Evolutionary conservation across 441 rosid species (phyloP).

Genomic region (Corymbia citriodora): DNA sequence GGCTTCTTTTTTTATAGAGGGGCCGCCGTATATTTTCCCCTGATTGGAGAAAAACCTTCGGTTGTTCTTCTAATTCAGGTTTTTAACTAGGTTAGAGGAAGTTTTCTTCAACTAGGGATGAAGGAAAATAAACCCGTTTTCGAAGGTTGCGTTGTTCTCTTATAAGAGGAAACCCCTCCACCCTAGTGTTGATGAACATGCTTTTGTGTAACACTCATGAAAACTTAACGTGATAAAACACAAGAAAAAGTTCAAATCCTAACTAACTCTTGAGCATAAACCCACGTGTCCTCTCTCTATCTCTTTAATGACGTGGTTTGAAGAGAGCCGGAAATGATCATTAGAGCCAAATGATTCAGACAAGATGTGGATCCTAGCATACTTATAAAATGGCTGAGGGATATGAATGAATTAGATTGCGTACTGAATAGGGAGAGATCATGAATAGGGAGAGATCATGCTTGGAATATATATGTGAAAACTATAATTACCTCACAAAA

Average conservation of each 20-base stretch:
- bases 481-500: background rate
- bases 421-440: background rate
- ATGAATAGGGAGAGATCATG: background rate
- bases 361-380: background rate
- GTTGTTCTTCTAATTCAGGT: background rate
- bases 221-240: background rate
- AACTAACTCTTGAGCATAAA: background rate
- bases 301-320: background rate
- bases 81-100: background rate
- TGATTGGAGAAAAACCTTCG: background rate
- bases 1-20: background rate
- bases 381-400: background rate
- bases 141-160: background rate
- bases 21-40: background rate
- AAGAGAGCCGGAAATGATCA: background rate
- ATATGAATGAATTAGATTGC: background rate
- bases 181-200: background rate
- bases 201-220: background rate
- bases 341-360: background rate
- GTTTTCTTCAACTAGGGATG: background rate
- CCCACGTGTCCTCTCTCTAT: background rate
- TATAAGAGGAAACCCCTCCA: background rate
- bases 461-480: no score
- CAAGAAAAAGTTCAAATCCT: background rate
- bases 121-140: background rate